Base-by-base conservation (phyloP, 1,284 basidiomycete genomes). In the Microbotryomycetes sp. region DNA sequence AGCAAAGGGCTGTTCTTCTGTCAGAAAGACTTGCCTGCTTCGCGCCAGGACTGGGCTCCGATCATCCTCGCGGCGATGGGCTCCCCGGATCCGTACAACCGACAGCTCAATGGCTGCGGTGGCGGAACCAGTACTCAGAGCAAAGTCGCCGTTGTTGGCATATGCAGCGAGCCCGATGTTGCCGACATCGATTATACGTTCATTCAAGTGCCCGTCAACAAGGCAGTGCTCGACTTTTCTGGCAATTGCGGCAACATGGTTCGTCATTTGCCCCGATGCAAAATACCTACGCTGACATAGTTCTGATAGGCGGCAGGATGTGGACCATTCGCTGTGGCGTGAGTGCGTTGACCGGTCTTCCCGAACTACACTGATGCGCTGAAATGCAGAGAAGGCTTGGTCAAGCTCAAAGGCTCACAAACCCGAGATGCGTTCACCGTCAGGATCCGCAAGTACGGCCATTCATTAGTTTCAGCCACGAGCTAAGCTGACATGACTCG, bases 61-160 rank as follows among this genome's bases (percentile, higher is more conserved):
- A 82, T 89, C 57, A 85, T 90, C 65, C 81, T 85, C 18, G 80
- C 83, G 0, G 81, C 87, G n/a, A 88, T 90, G 86, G 89, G 89
- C 18, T 88, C 86, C 2, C 89, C 89, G 0, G 89, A 91, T 70
- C 80, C 85, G 0, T 79, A 88, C 70, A 82, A 82, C 4, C 79
- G 88, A 13, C 89, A 91, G 75, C 80, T 91, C 23, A 85, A 90
- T 69, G 89, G 76, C 15, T 66, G 77, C 27, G 89, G 89, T 9
- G 88, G 89, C 3, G 89, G 89, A 2, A 78, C 87, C 31, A 86
- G 84, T 5, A 87, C 85, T 56, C 79, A 89, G 5, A 88, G 86
- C 53, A 91, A 91, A 73, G 82, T 88, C n/a, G 84, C 83, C 65
- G 80, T 91, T 30, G 82, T 91, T 3, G 81, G 80, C 4, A 64